Conservation (phyloP, 2,329 filamentous ascomycete genomes). For the Sphaceloma murrayae region DNA sequence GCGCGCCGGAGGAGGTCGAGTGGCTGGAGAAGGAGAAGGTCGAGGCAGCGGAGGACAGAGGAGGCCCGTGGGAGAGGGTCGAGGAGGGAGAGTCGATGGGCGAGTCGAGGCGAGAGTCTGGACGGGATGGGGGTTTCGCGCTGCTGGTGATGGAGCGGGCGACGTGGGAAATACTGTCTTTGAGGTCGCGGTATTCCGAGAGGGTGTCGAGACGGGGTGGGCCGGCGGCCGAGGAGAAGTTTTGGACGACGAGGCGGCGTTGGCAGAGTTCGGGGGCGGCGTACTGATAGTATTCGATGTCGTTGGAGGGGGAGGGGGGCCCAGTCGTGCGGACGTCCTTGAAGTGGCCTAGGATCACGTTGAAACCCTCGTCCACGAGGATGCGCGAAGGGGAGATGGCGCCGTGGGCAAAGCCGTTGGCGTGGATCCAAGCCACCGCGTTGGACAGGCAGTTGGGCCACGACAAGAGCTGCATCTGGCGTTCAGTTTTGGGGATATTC, state of each 20-base stretch:
- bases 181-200: slow-evolving; percentile 5
- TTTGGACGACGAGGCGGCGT: slow-evolving; percentile 5
- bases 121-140: background rate
- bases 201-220: slow-evolving; percentile 1
- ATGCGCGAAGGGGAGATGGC: slow-evolving; percentile 64
- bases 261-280: slow-evolving; percentile 57
- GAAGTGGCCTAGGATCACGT: slow-evolving; percentile 51
- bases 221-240: background rate
- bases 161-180: slow-evolving; percentile 1
- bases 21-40: background rate
- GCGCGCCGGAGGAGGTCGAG: background rate
- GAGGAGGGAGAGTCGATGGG: slow-evolving; percentile 4
- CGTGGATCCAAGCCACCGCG: slow-evolving; percentile 58
- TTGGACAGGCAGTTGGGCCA: slow-evolving; percentile 68
- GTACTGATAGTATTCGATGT: slow-evolving; percentile 61
- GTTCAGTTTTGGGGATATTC: slow-evolving; percentile 50
- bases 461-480: slow-evolving; percentile 55
- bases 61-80: background rate
- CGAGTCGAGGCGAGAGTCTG: background rate
- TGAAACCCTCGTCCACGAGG: slow-evolving; percentile 54
- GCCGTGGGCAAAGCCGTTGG: slow-evolving; percentile 52
- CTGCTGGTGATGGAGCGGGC: slow-evolving; percentile 3
- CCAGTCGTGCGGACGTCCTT: slow-evolving; percentile 27
- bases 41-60: background rate
- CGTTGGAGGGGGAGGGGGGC: slow-evolving; percentile 32